phyloP scores from a whole-genome alignment of 2,329 filamentous ascomycete genomes.

The Ascochyta pisi region DNA sequence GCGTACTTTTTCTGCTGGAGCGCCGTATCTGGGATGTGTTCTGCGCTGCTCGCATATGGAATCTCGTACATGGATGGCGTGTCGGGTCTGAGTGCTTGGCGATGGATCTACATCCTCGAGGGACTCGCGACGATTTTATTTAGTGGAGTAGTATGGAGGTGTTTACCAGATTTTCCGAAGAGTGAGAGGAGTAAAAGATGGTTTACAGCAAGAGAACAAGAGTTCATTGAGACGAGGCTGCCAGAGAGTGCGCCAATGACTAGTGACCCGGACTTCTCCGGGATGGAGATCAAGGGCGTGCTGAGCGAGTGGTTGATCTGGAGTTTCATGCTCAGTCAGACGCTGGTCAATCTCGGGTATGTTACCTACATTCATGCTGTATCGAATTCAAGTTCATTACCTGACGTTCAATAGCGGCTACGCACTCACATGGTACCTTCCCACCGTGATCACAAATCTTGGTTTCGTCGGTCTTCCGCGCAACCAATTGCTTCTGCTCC shows the following conservation, averaged over 20 bases:
- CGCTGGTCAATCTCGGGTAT: conserved; percentile 50
- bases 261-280: conserved; percentile 47
- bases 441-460: conserved; percentile 52
- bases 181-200: conserved; percentile 47
- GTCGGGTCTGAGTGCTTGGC: conserved; percentile 26
- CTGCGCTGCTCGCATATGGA: conserved; percentile 34
- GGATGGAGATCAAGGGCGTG: conserved; percentile 45
- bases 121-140: conserved; percentile 54
- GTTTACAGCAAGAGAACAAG: conserved; percentile 51
- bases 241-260: conserved; percentile 51
- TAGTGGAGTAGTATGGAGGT: conserved; percentile 46
- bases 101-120: conserved; percentile 55
- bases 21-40: conserved; percentile 44
- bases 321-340: conserved; percentile 48
- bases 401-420: conserved; percentile 39
- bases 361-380: not conserved
- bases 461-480: conserved; percentile 53
- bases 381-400: not conserved
- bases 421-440: conserved; percentile 53
- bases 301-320: conserved; percentile 48
- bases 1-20: conserved; percentile 47
- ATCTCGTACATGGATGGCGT: conserved; percentile 32
- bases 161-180: conserved; percentile 56
- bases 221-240: conserved; percentile 50
- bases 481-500: conserved; percentile 57